Conservation (phyloP, 2,329 filamentous ascomycete species). For the Fusarium guadeloupense region DNA sequence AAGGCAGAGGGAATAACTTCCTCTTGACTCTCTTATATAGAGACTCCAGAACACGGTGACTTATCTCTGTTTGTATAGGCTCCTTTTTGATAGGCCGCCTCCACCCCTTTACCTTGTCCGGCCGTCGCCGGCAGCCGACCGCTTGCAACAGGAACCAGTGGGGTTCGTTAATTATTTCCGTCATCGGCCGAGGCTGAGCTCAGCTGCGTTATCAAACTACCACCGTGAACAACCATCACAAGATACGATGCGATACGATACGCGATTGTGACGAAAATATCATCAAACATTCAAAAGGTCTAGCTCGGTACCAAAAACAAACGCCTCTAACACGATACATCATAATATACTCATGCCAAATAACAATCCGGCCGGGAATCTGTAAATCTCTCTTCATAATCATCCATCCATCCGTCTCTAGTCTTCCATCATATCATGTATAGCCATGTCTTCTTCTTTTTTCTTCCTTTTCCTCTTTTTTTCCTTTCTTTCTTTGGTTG, state of each 20-base stretch:
- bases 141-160: constrained; percentile 2
- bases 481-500: constrained; percentile 15
- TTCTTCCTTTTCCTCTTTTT: constrained; percentile 1
- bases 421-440: constrained; percentile 28
- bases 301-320: constrained; percentile 34
- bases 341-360: constrained; percentile 41
- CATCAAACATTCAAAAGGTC: constrained; percentile 35
- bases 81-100: constrained; percentile 39
- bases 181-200: not conserved
- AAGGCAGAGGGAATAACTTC: not conserved
- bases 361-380: constrained; percentile 32
- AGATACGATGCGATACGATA: not conserved
- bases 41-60: constrained; percentile 4
- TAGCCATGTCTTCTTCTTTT: constrained; percentile 15
- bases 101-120: constrained; percentile 30
- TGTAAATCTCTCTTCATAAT: constrained; percentile 40
- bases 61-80: constrained; percentile 16
- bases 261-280: constrained; percentile 2
- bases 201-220: not conserved
- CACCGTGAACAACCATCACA: not conserved
- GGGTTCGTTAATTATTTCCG: constrained; percentile 21
- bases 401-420: constrained; percentile 35
- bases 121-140: constrained; percentile 42
- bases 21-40: constrained; percentile 17
- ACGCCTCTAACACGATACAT: constrained; percentile 44